Conservation (phyloP, 1,284 basidiomycete genomes). For the Sparassis latifolia region DNA sequence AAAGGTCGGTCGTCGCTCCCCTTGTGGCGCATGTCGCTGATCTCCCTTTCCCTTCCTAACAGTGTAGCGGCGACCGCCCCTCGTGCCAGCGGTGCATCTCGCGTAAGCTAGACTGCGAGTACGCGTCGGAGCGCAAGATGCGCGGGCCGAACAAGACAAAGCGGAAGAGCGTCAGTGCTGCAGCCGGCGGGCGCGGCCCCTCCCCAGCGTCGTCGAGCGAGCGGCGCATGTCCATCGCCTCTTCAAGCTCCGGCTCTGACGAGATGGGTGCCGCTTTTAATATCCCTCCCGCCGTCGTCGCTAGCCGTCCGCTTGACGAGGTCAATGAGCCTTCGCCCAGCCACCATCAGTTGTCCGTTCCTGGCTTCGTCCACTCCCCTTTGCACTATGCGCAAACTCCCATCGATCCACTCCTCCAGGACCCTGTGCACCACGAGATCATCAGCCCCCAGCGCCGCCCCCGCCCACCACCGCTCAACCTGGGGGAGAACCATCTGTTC, state of each 20-base stretch:
- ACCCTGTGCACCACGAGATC: background rate
- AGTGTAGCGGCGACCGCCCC: conserved; percentile 36
- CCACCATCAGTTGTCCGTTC: background rate
- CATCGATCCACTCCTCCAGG: background rate
- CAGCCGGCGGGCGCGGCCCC: conserved; percentile 1
- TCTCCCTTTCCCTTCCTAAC: background rate
- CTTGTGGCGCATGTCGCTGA: background rate
- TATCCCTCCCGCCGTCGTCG: conserved; percentile 3
- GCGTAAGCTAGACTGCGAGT: conserved; percentile 32
- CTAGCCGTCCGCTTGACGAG: conserved; percentile 1
- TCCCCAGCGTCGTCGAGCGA: conserved; percentile 3
- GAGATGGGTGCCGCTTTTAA: background rate
- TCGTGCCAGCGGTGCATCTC: conserved; percentile 29
- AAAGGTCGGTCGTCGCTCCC: conserved; percentile 25
- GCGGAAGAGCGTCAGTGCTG: conserved; percentile 10
- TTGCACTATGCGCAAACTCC: background rate
- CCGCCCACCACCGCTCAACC: conserved; percentile 16
- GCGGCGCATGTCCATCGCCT: conserved; percentile 9
- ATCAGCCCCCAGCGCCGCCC: conserved; percentile 3
- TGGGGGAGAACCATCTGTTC: conserved; percentile 7
- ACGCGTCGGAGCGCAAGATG: conserved; percentile 53
- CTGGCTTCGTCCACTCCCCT: conserved; percentile 1
- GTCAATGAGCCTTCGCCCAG: conserved; percentile 1
- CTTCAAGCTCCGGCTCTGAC: conserved; percentile 17
- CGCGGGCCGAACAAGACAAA: conserved; percentile 55